These are phyloP conservation scores for Aquilaria malaccensis DNA, from an alignment of 345 rosid species.

Conservation along the genomic window DNA sequence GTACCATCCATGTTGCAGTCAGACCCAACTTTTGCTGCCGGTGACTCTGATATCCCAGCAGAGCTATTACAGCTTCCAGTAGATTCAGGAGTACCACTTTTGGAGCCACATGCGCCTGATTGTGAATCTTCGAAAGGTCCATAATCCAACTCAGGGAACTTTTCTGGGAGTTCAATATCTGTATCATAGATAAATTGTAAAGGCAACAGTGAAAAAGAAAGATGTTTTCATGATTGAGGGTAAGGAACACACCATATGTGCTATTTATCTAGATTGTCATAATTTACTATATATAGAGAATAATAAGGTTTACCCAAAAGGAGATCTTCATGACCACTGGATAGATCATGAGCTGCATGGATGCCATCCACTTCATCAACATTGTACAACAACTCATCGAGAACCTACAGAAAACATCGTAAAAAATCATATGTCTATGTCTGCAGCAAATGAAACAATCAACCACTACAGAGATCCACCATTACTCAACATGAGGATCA, in stretches of 20 bases:
- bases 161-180: conserved; percentile 58
- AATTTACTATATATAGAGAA: too few relatives aligned
- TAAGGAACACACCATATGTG: too few relatives aligned
- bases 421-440: conserved; percentile 10
- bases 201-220: neutral
- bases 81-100: conserved; percentile 62
- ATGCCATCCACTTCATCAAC: conserved; percentile 64
- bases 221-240: neutral
- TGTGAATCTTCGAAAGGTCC: conserved; percentile 20
- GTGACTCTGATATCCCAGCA: conserved; percentile 41
- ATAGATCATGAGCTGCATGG: conserved; percentile 44
- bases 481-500: neutral
- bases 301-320: conserved; percentile 35
- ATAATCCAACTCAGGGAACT: conserved; percentile 33
- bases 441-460: neutral
- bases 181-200: conserved; percentile 11
- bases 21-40: conserved; percentile 32
- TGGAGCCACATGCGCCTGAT: conserved; percentile 41
- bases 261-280: too few relatives aligned
- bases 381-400: conserved; percentile 67
- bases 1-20: conserved; percentile 27
- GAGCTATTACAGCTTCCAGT: conserved; percentile 45
- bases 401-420: conserved; percentile 41
- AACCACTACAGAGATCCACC: neutral
- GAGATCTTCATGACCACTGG: conserved; percentile 40